These are phyloP conservation scores for Pythium insidiosum DNA, from an alignment of 352 stramenopile genomes.

Conservation along the genomic window DNA sequence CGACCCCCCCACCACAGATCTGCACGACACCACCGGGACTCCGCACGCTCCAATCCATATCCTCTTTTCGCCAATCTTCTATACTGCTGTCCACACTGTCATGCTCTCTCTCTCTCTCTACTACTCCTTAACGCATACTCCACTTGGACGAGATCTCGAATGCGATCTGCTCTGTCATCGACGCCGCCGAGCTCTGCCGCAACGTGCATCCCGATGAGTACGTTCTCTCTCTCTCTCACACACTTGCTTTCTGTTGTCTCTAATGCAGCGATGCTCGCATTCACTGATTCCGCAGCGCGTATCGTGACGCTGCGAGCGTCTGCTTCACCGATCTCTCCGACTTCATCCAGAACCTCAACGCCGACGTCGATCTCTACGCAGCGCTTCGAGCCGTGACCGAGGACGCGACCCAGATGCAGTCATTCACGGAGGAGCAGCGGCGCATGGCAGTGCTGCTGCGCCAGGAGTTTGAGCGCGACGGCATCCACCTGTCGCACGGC, in stretches of 20 bases:
- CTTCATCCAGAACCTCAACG: conserved; percentile 94
- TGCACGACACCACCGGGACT: conserved; percentile 42
- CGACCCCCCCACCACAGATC: conserved; percentile 26
- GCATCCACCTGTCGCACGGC: conserved; percentile 86
- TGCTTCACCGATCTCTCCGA: conserved; percentile 90
- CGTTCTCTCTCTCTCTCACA: conserved; percentile 2
- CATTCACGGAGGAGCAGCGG: conserved; percentile 83
- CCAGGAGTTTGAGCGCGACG: conserved; percentile 93
- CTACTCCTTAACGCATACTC: neutral
- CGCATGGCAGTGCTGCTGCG: conserved; percentile 86
- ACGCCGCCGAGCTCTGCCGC: conserved; percentile 92
- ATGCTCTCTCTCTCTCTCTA: conserved; percentile 1
- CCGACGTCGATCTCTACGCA: conserved; percentile 87
- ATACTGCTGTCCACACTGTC: neutral
- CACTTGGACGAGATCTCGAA: conserved; percentile 93
- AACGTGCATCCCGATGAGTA: conserved; percentile 88
- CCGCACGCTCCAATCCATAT: conserved; percentile 55
- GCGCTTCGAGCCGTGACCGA: conserved; percentile 68
- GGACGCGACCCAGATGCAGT: conserved; percentile 36
- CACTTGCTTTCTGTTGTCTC: neutral
- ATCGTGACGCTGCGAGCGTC: conserved; percentile 69
- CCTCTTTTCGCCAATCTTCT: conserved; percentile 8
- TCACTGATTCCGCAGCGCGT: conserved; percentile 27
- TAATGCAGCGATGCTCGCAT: neutral
- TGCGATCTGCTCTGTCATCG: conserved; percentile 93